Evolutionary conservation across 2,329 filamentous ascomycete species (phyloP).

Genomic region (Monilinia laxa): DNA sequence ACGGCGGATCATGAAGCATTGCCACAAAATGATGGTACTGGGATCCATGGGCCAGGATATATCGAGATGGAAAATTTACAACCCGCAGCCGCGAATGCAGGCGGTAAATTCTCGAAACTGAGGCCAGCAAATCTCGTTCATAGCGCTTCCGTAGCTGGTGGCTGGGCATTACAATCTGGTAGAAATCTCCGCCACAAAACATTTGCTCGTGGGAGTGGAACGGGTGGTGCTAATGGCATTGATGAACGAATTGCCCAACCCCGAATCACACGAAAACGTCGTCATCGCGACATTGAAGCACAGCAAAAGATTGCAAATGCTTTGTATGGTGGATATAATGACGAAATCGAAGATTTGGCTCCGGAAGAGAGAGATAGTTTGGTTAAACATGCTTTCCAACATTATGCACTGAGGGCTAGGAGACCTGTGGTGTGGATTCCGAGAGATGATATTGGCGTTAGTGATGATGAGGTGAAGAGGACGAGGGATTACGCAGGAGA

Average conservation of each 20-base stretch:
- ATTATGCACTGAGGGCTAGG: constrained; percentile 79
- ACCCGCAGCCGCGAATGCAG: constrained; percentile 32
- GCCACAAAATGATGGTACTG: constrained; percentile 36
- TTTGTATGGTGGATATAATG: constrained; percentile 81
- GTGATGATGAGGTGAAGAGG: constrained; percentile 82
- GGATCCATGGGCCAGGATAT: constrained; percentile 24
- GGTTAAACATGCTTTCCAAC: constrained; percentile 85
- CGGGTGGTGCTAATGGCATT: constrained; percentile 43
- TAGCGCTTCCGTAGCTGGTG: constrained; percentile 30
- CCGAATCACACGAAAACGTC: constrained; percentile 43
- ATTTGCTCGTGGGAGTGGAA: constrained; percentile 50
- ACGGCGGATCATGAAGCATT: constrained; percentile 48
- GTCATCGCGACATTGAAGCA: constrained; percentile 64
- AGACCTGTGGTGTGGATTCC: constrained; percentile 94
- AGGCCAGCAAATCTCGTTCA: constrained; percentile 37
- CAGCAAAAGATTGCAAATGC: constrained; percentile 73
- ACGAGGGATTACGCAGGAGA: constrained; percentile 60
- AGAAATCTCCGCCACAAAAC: constrained; percentile 43
- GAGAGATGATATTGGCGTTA: constrained; percentile 83
- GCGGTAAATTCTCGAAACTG: constrained; percentile 32
- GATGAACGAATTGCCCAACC: constrained; percentile 20
- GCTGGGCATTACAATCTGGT: constrained; percentile 35
- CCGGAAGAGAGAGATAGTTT: constrained; percentile 85
- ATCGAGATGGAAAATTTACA: constrained; percentile 51
- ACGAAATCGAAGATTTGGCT: constrained; percentile 92